Evolutionary conservation across 495 filamentous ascomycete genomes (phyloP), one percentile per base, ranked within the genome.

Genomic region (Aspergillus homomorphus): DNA sequence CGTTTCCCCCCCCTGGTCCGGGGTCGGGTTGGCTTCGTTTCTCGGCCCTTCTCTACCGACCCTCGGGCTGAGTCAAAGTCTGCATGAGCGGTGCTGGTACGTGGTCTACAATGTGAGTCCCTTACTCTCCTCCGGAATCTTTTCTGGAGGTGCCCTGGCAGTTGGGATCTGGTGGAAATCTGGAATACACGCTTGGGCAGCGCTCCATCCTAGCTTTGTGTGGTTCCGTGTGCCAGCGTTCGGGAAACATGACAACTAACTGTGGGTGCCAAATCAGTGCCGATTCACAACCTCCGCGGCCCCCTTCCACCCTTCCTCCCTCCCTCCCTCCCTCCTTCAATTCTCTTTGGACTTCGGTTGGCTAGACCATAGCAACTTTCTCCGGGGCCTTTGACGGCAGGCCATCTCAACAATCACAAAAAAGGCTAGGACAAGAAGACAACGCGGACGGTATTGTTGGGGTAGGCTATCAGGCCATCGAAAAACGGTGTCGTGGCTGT

Each of bases 401-500:
- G 15, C 33, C 33, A 38, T 38, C 15, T 38, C 12, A 12, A 2
- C 33, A 48, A n/a, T n/a, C 9, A 24, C 18, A 10, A 8, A 49
- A 38, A 19, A 22, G n/a, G 24, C 28, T 50, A 42, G 43, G 28
- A 8, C 19, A 45, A 42, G 12, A 51, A 57, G 28, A 46, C 1
- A 9, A 30, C 42, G 21, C 15, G 50, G 51, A 51, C n/a, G n/a
- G n/a, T 23, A 52, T 38, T 21, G 24, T 49, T 49, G 45, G 56
- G 51, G 33, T 65, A 53, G 62, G 55, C 51, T 57, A 30, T 60
- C 58, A 38, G 57, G 45, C 54, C 15, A 42, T 23, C 55, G 49
- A 57, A 62, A 45, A 50, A 41, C 60, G 59, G 45, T 56, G 45
- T 50, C 53, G 49, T 51, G 65, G 63, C 62, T 64, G 71, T 68